Base-by-base conservation (phyloP, 176 grass and related monocot genomes). In the Paspalum notatum region DNA sequence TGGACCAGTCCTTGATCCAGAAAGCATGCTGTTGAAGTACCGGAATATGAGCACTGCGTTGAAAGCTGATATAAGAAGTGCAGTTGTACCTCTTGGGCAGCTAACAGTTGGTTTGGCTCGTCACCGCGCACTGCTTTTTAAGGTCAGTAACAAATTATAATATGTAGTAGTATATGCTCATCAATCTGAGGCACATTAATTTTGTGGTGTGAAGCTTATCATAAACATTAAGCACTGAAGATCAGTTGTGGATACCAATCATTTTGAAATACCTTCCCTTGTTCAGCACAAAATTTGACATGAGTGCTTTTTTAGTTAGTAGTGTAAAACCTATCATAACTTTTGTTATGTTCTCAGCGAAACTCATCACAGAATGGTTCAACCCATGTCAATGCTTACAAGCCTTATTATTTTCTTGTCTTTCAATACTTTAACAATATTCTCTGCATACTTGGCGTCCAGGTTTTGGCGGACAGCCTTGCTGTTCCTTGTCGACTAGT, bases 91-190 rank as follows among this genome's bases (percentile, higher is more conserved):
- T 39, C 88, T 99, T 86, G 96, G 96, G 7, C 74, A 20, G 75
- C 25, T 99, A 79, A 93, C 84, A 61, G 49, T 93, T 90, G 96
- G 96, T 73, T 82, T 99, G 68, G 92, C 87, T 75, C 89, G 89
- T 85, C 93, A 99, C 85, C 96, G 96, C 56, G 89, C 96, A 4
- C 82, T 99, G 41, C 81, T 99, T 62, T 99, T 99, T 84, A 99
- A 99, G 96, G 96, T 99, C 69, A 89, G 81, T 70, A 59, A 72
- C 49, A 67, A 78, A 82, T 56, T 38, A 12, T 49, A 51, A 32
- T 32, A 32, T 32, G n/a, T n/a, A n/a, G n/a, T n/a, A n/a, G n/a
- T n/a, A 45, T 51, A 11, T 61, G 39, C 3, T 10, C 40, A 81
- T 1, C 71, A 44, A 57, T 83, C 58, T 44, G n/a, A 82, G 66